phyloP scores from a whole-genome alignment of 169 alveolate species.

The Plasmodium chabaudi region DNA sequence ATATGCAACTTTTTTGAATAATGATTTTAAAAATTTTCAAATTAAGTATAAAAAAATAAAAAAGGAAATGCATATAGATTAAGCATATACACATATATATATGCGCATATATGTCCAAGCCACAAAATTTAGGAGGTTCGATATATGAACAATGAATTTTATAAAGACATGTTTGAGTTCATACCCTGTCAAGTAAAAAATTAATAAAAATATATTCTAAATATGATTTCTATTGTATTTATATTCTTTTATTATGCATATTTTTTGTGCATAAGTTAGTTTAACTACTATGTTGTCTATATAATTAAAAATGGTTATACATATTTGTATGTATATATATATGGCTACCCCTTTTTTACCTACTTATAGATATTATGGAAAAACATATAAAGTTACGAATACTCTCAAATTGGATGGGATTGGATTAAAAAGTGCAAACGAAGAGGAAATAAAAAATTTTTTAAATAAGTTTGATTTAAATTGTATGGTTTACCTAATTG shows the following conservation, averaged over 20 bases:
- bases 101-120: no score
- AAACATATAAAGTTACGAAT: slow-evolving; percentile 51
- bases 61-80: no score
- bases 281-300: background rate
- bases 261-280: no score
- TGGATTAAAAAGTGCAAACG: slow-evolving; percentile 18
- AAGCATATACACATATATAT: no score
- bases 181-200: slow-evolving; percentile 54
- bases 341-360: background rate
- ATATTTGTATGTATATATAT: background rate
- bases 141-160: slow-evolving; percentile 16
- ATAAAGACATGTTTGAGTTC: slow-evolving; percentile 32
- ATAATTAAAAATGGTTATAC: background rate
- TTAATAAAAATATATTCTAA: no score
- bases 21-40: no score
- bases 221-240: no score
- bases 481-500: slow-evolving; percentile 45
- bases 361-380: slow-evolving; percentile 11
- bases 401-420: slow-evolving; percentile 37
- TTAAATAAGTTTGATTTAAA: slow-evolving; percentile 18
- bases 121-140: no score
- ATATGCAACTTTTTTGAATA: no score
- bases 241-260: no score
- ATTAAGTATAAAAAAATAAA: no score
- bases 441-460: slow-evolving; percentile 18